A percentile compares a stretch with the other conserved stretches of the same genome.
phyloP scores from a whole-genome alignment of 148 eudicot species.

The Rhododendron kiyosumense region DNA sequence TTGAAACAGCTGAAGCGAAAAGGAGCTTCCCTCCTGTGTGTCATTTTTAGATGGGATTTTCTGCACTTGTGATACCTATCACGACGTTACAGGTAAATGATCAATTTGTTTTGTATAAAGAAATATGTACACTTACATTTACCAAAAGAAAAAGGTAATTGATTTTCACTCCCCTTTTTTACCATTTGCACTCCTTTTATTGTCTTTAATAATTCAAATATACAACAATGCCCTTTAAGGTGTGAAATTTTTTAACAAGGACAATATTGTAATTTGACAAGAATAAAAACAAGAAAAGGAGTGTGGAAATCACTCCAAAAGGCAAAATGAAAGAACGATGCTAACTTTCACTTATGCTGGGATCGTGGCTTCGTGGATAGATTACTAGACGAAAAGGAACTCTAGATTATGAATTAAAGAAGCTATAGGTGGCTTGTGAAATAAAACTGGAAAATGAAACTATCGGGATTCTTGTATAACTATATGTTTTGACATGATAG shows the following conservation, averaged over 20 bases:
- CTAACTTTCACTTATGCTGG: background rate
- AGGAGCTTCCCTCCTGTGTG: constrained; percentile 64
- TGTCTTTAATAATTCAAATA: background rate
- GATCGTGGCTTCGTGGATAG: background rate
- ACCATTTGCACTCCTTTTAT: background rate
- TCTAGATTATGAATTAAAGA: background rate
- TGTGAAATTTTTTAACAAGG: background rate
- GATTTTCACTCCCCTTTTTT: background rate
- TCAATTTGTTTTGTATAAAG: background rate
- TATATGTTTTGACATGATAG: background rate
- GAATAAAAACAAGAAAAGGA: background rate
- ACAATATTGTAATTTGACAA: background rate
- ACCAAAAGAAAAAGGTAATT: background rate
- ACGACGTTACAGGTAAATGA: constrained; percentile 5
- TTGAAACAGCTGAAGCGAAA: constrained; percentile 90
- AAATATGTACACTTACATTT: background rate
- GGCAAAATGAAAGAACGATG: background rate
- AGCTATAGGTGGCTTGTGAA: background rate
- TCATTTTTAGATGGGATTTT: constrained; percentile 48
- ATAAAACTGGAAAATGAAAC: background rate
- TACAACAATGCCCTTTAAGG: background rate
- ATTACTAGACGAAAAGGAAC: background rate
- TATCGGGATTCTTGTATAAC: background rate
- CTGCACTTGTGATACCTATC: constrained; percentile 51
- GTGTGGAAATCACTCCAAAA: background rate